Conservation (phyloP, 495 filamentous ascomycete genomes). For the Penicillium goetzii region DNA sequence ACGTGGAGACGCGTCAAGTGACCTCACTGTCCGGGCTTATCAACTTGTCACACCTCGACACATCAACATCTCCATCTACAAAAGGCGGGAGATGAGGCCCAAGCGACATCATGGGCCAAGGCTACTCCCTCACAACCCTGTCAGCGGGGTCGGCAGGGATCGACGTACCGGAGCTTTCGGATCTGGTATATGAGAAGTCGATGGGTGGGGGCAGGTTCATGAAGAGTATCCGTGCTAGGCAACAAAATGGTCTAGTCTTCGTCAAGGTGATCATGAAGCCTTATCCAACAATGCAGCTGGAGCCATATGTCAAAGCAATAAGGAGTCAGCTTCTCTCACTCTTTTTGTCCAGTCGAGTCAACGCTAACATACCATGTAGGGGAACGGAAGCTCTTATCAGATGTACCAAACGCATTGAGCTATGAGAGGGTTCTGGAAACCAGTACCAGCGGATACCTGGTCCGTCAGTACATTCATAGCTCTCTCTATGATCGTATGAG, state of each 20-base stretch:
- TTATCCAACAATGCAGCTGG: slow-evolving; percentile 73
- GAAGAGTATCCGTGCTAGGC: slow-evolving; percentile 90
- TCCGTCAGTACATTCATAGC: slow-evolving; percentile 95
- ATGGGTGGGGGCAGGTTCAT: slow-evolving; percentile 95
- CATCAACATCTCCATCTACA: slow-evolving; percentile 5
- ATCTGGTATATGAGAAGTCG: slow-evolving; percentile 88
- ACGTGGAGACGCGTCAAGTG: slow-evolving; percentile 32
- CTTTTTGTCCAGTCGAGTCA: slow-evolving; percentile 4
- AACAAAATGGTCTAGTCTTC: slow-evolving; percentile 86
- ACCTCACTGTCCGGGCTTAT: slow-evolving; percentile 25
- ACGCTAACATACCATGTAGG: slow-evolving; percentile 53
- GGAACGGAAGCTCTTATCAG: slow-evolving; percentile 76
- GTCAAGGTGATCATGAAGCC: slow-evolving; percentile 96
- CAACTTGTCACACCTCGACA: slow-evolving; percentile 6
- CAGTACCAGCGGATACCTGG: slow-evolving; percentile 84
- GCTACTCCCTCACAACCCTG: slow-evolving; percentile 88
- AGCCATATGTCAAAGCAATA: slow-evolving; percentile 74
- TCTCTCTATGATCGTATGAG: slow-evolving; percentile 95
- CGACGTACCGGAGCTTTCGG: slow-evolving; percentile 88
- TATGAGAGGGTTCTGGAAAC: slow-evolving; percentile 93
- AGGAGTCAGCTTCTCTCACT: slow-evolving; percentile 57
- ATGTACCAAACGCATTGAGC: slow-evolving; percentile 87
- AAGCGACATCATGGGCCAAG: slow-evolving; percentile 82
- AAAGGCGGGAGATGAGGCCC: slow-evolving; percentile 41
- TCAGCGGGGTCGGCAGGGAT: slow-evolving; percentile 90